Evolutionary conservation across 139 green algal genomes (phyloP).

Genomic region (Edaphochlamys debaryana): DNA sequence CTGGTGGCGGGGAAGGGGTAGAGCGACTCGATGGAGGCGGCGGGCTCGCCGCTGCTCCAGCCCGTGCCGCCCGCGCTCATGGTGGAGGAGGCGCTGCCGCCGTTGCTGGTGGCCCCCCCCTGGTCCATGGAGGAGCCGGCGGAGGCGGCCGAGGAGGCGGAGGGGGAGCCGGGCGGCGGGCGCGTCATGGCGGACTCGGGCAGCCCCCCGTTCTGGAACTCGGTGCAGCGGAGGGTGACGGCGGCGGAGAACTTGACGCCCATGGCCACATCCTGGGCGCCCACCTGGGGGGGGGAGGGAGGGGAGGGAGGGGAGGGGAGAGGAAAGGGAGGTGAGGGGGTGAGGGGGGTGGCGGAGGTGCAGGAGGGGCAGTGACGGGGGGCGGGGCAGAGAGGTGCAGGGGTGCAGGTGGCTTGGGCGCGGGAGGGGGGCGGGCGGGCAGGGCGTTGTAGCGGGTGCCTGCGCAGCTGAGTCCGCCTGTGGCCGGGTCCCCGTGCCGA

Average conservation of each 20-base stretch:
- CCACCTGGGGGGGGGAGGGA: slow-evolving; percentile 64
- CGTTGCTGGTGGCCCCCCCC: too few species aligned
- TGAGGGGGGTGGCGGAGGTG: background rate
- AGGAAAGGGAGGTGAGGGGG: too few species aligned
- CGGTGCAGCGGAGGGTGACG: slow-evolving; percentile 78
- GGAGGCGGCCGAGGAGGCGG: background rate
- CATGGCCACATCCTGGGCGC: slow-evolving; percentile 82
- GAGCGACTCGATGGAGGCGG: too few species aligned
- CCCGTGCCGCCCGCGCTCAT: background rate
- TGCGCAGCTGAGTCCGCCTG: too few species aligned
- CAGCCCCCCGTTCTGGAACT: slow-evolving; percentile 52
- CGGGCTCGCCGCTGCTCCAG: background rate
- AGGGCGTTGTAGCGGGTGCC: too few species aligned
- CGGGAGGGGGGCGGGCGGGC: too few species aligned
- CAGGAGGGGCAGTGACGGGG: background rate
- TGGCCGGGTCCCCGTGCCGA: too few species aligned
- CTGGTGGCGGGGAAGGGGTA: too few species aligned
- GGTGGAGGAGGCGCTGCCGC: too few species aligned
- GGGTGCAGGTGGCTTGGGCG: too few species aligned
- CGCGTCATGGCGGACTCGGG: slow-evolving; percentile 19
- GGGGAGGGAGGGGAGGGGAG: background rate
- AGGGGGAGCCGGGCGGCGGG: background rate
- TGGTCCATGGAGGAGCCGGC: too few species aligned
- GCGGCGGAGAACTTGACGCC: slow-evolving; percentile 83
- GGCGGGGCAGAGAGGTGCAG: too few species aligned